A percentile compares a stretch with the other conserved stretches of the same genome.
These are phyloP conservation scores for Apiospora kogelbergensis DNA, from an alignment of 2,329 filamentous ascomycete species.

Conservation along the genomic window DNA sequence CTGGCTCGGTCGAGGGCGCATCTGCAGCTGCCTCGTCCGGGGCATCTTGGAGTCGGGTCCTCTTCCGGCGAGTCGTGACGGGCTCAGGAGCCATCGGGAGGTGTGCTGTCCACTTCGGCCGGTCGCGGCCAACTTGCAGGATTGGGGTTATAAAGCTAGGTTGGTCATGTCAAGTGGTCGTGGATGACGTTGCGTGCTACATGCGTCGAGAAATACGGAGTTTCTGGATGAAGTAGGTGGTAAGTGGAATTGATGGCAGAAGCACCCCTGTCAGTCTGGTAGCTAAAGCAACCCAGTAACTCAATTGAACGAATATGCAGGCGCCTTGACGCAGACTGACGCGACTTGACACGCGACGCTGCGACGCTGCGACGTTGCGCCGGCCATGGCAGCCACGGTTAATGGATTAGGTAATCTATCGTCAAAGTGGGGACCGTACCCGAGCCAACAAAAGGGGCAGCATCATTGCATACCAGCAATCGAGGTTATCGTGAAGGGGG, in stretches of 20 bases:
- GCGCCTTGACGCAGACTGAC: too few relatives aligned
- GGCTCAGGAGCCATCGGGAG: slow-evolving; percentile 12
- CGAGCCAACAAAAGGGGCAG: too few relatives aligned
- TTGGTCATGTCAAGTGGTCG: background rate
- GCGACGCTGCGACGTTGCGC: too few relatives aligned
- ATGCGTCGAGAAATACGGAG: background rate
- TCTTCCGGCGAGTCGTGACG: slow-evolving; percentile 11
- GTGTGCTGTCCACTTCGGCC: background rate
- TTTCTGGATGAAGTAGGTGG: background rate
- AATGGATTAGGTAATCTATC: background rate
- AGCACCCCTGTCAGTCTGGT: background rate
- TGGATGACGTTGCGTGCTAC: background rate
- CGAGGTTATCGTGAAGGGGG: background rate
- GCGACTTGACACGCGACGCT: too few relatives aligned
- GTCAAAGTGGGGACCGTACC: background rate
- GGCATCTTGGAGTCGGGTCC: slow-evolving; percentile 9
- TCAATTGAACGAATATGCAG: too few relatives aligned
- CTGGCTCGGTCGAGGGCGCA: background rate
- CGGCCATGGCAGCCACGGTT: too few relatives aligned
- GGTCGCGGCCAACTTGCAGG: background rate
- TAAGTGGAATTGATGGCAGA: background rate
- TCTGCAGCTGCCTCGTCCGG: background rate
- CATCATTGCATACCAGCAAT: background rate
- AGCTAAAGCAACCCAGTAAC: background rate
- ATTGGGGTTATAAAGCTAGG: background rate